Conservation (phyloP, 176 grass and related monocot genomes). For the Pharus latifolius region DNA sequence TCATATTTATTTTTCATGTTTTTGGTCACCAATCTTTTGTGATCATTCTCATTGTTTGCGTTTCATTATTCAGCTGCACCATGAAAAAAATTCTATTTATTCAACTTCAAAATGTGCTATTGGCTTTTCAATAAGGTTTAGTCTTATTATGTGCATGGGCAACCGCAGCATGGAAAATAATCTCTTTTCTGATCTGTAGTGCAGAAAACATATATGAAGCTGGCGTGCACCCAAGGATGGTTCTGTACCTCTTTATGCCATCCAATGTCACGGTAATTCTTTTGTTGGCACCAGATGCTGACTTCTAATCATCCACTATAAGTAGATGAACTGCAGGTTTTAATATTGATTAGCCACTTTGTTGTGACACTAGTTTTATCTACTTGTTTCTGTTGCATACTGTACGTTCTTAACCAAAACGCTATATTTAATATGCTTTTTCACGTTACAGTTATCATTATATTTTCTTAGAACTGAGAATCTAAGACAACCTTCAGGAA, state of each 20-base stretch:
- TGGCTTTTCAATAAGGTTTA: background rate
- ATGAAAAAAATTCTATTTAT: too few relatives aligned
- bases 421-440: too few relatives aligned
- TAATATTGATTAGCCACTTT: background rate
- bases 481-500: too few relatives aligned
- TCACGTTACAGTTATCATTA: too few relatives aligned
- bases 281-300: background rate
- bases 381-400: background rate
- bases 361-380: background rate
- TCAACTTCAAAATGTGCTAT: background rate
- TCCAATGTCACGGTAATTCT: slow-evolving; percentile 63
- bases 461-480: too few relatives aligned
- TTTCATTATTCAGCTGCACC: background rate
- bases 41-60: background rate
- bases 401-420: too few relatives aligned
- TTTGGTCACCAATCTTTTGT: background rate
- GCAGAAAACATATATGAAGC: slow-evolving; percentile 87
- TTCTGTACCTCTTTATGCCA: slow-evolving; percentile 79
- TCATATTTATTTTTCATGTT: background rate
- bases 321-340: background rate
- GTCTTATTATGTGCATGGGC: background rate
- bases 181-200: slow-evolving; percentile 27
- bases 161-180: background rate
- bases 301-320: too few relatives aligned
- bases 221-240: slow-evolving; percentile 94